Percentiles rank a stretch among this genome's conserved stretches.
phyloP scores from a whole-genome alignment of 495 filamentous ascomycete species.

The Daldinia caldariorum region DNA sequence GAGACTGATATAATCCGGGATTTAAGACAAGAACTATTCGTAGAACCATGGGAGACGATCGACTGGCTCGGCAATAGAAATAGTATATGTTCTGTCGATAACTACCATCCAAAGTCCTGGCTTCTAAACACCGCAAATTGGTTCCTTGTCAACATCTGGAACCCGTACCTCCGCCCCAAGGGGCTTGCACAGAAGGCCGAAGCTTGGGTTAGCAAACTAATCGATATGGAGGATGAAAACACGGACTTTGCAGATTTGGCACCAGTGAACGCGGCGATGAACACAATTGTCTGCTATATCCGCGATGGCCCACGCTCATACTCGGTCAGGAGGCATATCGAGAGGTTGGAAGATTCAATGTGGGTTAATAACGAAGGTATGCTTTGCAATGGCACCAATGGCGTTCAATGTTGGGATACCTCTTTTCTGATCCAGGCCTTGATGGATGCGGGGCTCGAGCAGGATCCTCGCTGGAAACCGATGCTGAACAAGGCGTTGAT shows the following conservation, averaged over 20 bases:
- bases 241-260: slow-evolving; percentile 88
- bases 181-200: slow-evolving; percentile 72
- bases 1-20: slow-evolving; percentile 74
- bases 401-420: slow-evolving; percentile 96
- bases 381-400: slow-evolving; percentile 95
- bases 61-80: slow-evolving; percentile 82
- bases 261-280: slow-evolving; percentile 90
- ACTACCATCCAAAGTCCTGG: slow-evolving; percentile 93
- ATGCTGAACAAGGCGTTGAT: slow-evolving; percentile 86
- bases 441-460: slow-evolving; percentile 78
- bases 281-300: slow-evolving; percentile 83
- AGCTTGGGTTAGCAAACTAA: slow-evolving; percentile 73
- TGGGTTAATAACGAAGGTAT: slow-evolving; percentile 95
- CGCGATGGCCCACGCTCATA: slow-evolving; percentile 81
- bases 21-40: slow-evolving; percentile 85
- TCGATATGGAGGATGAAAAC: slow-evolving; percentile 90
- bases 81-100: slow-evolving; percentile 79
- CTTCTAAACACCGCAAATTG: slow-evolving; percentile 80
- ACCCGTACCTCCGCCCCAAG: slow-evolving; percentile 72
- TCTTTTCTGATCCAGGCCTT: slow-evolving; percentile 85
- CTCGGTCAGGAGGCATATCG: slow-evolving; percentile 78
- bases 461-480: slow-evolving; percentile 78
- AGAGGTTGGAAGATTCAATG: slow-evolving; percentile 84
- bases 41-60: slow-evolving; percentile 79
- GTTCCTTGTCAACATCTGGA: slow-evolving; percentile 78